Evolutionary conservation across 2,329 filamentous ascomycete species (phyloP), one percentile per base, ranked within the genome.

Genomic region (Neofusicoccum ribis): DNA sequence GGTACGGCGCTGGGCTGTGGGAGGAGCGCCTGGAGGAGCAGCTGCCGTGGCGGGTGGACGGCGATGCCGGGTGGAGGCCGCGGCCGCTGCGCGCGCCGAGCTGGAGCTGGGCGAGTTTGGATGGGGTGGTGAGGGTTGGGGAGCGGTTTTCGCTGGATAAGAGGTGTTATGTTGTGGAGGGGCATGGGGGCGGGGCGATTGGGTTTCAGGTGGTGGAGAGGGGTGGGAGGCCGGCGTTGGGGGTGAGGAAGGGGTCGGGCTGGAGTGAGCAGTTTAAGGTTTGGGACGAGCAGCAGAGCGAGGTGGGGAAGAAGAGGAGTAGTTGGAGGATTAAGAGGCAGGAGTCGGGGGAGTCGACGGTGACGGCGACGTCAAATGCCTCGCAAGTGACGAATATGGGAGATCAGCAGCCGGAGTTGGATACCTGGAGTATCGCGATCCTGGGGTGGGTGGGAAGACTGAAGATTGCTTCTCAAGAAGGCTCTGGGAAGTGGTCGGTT

Each of bases 1-100:
- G 69, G 46, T 74, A 73, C 44, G 71, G 61, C 2, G 67, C 34
- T 3, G 72, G 72, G 0, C 37, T 74, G 15, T 74, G 72, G 71
- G 66, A 70, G 61, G 31, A 67, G 3, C 65, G 69, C 39, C 63
- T 74, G 0, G 70, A 71, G 61, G 70, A 74, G 34, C 72, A 74
- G 27, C 47, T 74, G 14, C 65, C 70, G 1, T 74, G 72, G 72
- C 65, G 67, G 12, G 70, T 72, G 3, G 64, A 44, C 14, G 41
- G 41, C 8, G 36, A 7, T 11, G 37, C 6, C 3, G 37, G 37
- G 6, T 39, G 9, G 9, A 8, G 37, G 37, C 37, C 37, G 37
- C 9, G 37, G 37, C 37, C 37, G 37, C 14, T 39, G 37, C 37
- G 37, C 5, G 46, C 11, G 12, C 46, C 46, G 46, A 49, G 46